Percentiles rank a stretch among this genome's conserved stretches.
phyloP scores from a whole-genome alignment of 345 rosid genomes.

The Dipteronia sinensis region DNA sequence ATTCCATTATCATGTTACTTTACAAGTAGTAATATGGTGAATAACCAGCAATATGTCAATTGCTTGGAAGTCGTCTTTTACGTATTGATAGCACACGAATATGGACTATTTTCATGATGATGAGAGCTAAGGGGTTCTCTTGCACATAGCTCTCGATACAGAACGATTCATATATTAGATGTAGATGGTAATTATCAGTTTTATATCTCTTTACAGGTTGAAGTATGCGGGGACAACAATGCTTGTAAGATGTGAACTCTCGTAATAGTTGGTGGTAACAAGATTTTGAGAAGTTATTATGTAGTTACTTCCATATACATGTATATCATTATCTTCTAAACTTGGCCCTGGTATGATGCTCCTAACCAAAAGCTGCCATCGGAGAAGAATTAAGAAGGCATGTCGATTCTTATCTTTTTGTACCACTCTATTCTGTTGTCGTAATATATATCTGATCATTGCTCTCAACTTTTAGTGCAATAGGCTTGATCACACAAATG shows the following conservation, averaged over 20 bases:
- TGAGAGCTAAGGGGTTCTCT: background rate
- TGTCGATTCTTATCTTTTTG: background rate
- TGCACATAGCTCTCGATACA: background rate
- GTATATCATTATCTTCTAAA: background rate
- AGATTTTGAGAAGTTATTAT: background rate
- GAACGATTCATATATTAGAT: background rate
- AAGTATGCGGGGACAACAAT: constrained; percentile 48
- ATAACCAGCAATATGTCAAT: background rate
- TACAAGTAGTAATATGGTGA: background rate
- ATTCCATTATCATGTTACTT: background rate
- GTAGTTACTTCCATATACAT: background rate
- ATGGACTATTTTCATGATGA: background rate
- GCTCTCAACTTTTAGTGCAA: background rate
- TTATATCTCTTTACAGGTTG: constrained; percentile 44
- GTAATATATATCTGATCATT: background rate
- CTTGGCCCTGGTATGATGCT: background rate
- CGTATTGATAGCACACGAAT: background rate
- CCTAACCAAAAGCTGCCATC: background rate
- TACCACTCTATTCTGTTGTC: background rate
- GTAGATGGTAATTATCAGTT: background rate
- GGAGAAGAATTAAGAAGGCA: background rate
- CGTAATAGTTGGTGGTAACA: background rate
- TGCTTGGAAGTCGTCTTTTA: background rate
- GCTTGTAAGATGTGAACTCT: constrained; percentile 53
- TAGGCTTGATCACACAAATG: background rate